Base-by-base conservation (phyloP, 306 rosid species). In the Quercus agrifolia region DNA sequence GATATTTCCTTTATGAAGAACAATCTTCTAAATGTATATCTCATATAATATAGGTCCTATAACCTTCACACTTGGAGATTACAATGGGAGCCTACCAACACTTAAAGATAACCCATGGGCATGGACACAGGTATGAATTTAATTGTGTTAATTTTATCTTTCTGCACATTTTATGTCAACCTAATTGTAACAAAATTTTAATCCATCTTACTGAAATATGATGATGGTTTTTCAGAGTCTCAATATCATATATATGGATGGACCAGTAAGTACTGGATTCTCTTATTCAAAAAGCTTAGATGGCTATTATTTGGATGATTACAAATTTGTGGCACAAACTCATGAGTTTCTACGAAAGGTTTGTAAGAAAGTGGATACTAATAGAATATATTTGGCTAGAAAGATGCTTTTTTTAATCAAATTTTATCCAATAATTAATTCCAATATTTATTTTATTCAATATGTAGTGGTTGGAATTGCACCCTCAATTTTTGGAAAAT, bases 51-150 rank as follows among this genome's bases (percentile, higher is more conserved):
- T 54, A 79, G 82, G 82, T 28, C 82, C 82, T 0, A 17, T 79
- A 19, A 20, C 62, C 44, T 79, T 79, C 62, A 58, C 12, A 25
- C 20, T 8, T 57, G 76, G 62, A 79, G 12, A 71, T 71, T 79
- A 79, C 71, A 79, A 79, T 71, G 82, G 82, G 27, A 79, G 77
- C 82, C 35, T 71, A 44, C 82, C 82, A 30, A n/a, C 77, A n/a
- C 27, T 70, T 19, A 11, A 44, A 6, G 77, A 59, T 23, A 79
- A 79, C 46, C 71, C 77, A 55, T 77, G 28, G 58, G 19, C 75
- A 58, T 79, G 82, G 82, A 79, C 82, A 10, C 28, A 78, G 82
- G 82, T 71, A 13, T 27, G 13, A 61, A 25, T 28, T 64, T 17
- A 15, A 30, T 27, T 15, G 12, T 2, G 4, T 41, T 64, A 28